Evolutionary conservation across 2,329 filamentous ascomycete species (phyloP).

Genomic region (Trichoderma brevicompactum): DNA sequence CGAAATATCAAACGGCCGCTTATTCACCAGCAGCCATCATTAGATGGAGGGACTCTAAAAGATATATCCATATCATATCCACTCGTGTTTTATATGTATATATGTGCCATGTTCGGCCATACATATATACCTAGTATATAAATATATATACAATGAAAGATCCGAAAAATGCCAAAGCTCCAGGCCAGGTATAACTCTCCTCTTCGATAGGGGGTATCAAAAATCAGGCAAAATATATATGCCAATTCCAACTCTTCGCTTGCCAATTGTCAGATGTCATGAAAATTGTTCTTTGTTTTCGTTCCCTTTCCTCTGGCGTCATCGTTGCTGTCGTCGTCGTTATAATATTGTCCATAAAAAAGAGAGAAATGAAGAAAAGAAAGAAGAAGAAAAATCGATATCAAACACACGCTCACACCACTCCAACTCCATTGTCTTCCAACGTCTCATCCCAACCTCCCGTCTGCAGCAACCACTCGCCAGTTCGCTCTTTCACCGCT

Average conservation of each 20-base stretch:
- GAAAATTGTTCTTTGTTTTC: background rate
- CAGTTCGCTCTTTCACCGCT: constrained; percentile 73
- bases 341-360: background rate
- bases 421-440: constrained; percentile 59
- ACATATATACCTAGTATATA: constrained; percentile 5
- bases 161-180: constrained; percentile 28
- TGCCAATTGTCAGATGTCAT: constrained; percentile 6
- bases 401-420: constrained; percentile 8
- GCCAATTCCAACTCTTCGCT: constrained; percentile 27
- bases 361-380: background rate
- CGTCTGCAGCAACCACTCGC: constrained; percentile 71
- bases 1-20: background rate
- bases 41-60: background rate
- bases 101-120: constrained; percentile 4
- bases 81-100: background rate
- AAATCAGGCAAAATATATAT: constrained; percentile 25
- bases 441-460: constrained; percentile 88
- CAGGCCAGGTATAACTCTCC: constrained; percentile 29
- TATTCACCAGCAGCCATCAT: background rate
- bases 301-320: background rate
- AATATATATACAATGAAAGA: constrained; percentile 32
- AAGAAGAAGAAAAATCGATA: background rate
- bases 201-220: constrained; percentile 38
- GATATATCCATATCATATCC: background rate
- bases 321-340: constrained; percentile 10